phyloP scores from a whole-genome alignment of 495 filamentous ascomycete genomes.

The Neurospora pannonica region DNA sequence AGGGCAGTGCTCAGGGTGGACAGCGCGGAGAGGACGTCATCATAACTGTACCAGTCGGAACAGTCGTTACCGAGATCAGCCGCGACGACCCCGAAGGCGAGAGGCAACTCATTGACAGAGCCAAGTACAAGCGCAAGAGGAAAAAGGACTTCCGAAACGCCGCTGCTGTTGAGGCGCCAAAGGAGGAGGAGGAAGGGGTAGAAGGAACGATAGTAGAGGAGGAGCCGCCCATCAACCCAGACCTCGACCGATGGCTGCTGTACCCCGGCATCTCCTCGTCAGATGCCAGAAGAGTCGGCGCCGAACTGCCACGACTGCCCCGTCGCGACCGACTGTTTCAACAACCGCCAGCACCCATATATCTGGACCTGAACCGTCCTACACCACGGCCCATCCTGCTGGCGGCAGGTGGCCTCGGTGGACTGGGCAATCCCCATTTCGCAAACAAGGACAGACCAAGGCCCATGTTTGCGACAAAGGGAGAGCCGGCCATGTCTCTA shows the following conservation, averaged over 20 bases:
- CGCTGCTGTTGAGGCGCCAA: slow-evolving; percentile 15
- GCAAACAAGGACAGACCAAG: slow-evolving; percentile 54
- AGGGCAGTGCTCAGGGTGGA: slow-evolving; percentile 72
- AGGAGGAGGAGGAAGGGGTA: slow-evolving; percentile 20
- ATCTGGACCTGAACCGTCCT: slow-evolving; percentile 70
- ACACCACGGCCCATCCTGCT: slow-evolving; percentile 81
- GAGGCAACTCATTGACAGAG: slow-evolving; percentile 29
- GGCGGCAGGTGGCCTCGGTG: slow-evolving; percentile 81
- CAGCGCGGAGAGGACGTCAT: slow-evolving; percentile 77
- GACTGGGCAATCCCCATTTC: slow-evolving; percentile 90
- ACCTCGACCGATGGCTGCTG: slow-evolving; percentile 69
- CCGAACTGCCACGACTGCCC: slow-evolving; percentile 48
- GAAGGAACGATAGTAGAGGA: not conserved
- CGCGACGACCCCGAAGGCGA: slow-evolving; percentile 69
- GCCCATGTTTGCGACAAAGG: slow-evolving; percentile 82
- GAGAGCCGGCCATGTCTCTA: slow-evolving; percentile 67
- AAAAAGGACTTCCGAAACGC: slow-evolving; percentile 21
- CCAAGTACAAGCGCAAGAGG: slow-evolving; percentile 9
- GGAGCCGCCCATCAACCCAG: slow-evolving; percentile 20
- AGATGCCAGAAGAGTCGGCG: slow-evolving; percentile 45
- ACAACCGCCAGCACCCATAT: slow-evolving; percentile 62
- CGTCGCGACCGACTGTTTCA: slow-evolving; percentile 45
- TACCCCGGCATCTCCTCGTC: slow-evolving; percentile 66
- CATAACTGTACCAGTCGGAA: slow-evolving; percentile 86
- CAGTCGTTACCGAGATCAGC: slow-evolving; percentile 72